These are phyloP conservation scores for Dalbergia cochinchinensis DNA, from an alignment of 306 rosid genomes.

Conservation along the genomic window DNA sequence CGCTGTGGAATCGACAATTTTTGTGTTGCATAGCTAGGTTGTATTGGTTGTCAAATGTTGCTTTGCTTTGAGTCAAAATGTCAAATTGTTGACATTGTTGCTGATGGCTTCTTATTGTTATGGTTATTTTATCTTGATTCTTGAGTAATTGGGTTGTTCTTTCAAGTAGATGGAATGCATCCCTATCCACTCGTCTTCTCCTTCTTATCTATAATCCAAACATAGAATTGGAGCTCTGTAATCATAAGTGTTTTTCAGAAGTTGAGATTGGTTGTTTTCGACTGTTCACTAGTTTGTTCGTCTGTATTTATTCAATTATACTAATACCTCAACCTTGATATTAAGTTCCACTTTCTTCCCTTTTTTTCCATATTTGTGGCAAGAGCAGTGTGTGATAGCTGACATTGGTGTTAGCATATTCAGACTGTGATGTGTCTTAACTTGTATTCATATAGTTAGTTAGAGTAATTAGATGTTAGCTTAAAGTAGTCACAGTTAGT, in stretches of 20 bases:
- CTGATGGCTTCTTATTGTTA: background rate
- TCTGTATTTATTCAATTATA: constrained; percentile 2
- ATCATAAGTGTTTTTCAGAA: too few relatives aligned
- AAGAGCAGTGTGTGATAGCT: background rate
- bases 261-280: background rate
- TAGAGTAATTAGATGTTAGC: too few relatives aligned
- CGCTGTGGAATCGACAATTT: background rate
- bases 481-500: too few relatives aligned
- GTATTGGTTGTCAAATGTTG: constrained; percentile 23
- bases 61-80: constrained; percentile 31
- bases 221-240: constrained; percentile 8
- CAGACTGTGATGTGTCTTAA: background rate
- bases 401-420: background rate
- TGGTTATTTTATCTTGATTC: constrained; percentile 23
- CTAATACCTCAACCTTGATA: background rate
- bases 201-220: background rate
- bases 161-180: background rate
- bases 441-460: too few relatives aligned
- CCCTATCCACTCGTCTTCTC: too few relatives aligned
- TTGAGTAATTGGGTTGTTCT: background rate
- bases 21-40: background rate
- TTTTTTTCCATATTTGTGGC: background rate
- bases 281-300: constrained; percentile 6
- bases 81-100: constrained; percentile 29
- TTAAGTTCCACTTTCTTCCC: background rate